Evolutionary conservation across 306 rosid genomes (phyloP), one percentile per base, ranked within the genome.

Genomic region (Quercus variabilis): DNA sequence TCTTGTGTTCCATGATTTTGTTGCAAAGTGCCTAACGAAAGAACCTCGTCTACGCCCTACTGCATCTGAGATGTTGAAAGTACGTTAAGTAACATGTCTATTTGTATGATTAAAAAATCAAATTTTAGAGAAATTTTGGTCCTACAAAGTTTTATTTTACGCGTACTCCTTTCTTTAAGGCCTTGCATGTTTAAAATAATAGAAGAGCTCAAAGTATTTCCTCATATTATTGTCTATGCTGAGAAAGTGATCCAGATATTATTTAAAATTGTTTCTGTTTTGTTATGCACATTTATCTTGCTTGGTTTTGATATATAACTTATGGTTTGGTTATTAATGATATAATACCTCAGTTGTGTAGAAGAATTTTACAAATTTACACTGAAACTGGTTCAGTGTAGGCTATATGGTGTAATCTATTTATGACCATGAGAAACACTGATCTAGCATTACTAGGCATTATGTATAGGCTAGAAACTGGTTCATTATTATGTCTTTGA

Each of bases 1-100:
- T 78, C 87, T 95, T 23, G 81, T 91, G 87, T 93, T 95, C 87
- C 99, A 95, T 78, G 99, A 95, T 86, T 95, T 95, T 88, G 92
- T 95, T 77, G 99, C 99, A 0, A 95, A 95, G 85, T 90, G 97
- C 88, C 90, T 95, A 71, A 95, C 98, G 38, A 95, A 95, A 84
- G 99, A 95, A 68, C 96, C 99, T 62, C 98, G 99, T 23, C 81
- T 85, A 79, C 99, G 99, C 30, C 99, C 99, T 64, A 81, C 93
- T 41, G 97, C 99, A 79, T 78, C 92, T 79, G 99, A 95, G 90
- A 90, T 95, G 99, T 83, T 95, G 90, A 95, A 95, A 97, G 99
- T 90, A 86, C 70, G 87, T 77, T 76, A 20, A 69, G 41, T 58
- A 72, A 18, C 60, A 59, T 78, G 33, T 3, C 23, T 81, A 18